Evolutionary conservation across 2,329 filamentous ascomycete genomes (phyloP), one percentile per base, ranked within the genome.

Genomic region (Hypoxylon sp.): DNA sequence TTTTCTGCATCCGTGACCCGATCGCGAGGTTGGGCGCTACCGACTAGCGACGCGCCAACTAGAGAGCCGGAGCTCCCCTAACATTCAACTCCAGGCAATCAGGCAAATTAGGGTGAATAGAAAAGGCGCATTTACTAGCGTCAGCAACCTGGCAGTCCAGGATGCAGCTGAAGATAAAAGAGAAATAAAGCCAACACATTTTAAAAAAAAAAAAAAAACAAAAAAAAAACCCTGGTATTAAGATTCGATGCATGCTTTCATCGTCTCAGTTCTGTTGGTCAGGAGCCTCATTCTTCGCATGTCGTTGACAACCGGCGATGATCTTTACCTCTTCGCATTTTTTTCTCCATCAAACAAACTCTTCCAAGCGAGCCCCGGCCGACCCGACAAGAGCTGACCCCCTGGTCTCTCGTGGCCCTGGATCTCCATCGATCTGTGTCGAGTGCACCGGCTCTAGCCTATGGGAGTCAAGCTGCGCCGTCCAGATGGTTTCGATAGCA

Each of bases 261-360:
- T 17, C 17, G 5, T 20, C 15, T n/a, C n/a, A 39, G 3, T 17
- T 11, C 8, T 13, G 8, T 32, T 10, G 30, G 10, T 11, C 2
- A 13, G 51, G 19, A 65, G 59, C 50, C 58, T 41, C 44, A 54
- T 50, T 55, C 47, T 17, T 66, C 41, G 50, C 11, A 56, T 66
- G 68, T 70, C 59, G 63, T 70, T 32, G 54, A 26, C 22, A 37
- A 53, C 2, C 32, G 26, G 39, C 13, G 68, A 63, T 56, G 66
- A 70, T 70, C 68, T 55, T 70, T 70, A 59, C 66, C 62, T 59
- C 51, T 63, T 67, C 59, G 43, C 48, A 52, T 48, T 22, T 19
- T 11, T 34, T 57, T 63, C 67, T 43, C 68, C 64, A 70, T 67
- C 56, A 64, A 69, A 68, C 55, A 65, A 51, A 48, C 66, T 69